Evolutionary conservation across 345 rosid species (phyloP).

Genomic region (Eucalyptus sp.): DNA sequence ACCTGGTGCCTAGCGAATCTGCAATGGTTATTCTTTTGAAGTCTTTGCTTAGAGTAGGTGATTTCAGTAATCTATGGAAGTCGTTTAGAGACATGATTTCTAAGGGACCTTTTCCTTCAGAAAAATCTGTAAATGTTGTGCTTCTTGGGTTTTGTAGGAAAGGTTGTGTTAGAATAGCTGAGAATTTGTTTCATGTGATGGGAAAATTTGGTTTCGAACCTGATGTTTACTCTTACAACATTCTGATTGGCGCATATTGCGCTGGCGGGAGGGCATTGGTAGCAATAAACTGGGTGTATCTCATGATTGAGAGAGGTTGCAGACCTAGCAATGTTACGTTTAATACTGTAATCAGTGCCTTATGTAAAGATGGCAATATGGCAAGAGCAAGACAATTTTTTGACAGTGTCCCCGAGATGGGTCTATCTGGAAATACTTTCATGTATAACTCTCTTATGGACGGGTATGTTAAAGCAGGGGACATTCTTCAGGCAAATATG

Average conservation of each 20-base stretch:
- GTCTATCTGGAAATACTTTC: constrained; percentile 29
- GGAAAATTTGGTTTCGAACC: constrained; percentile 36
- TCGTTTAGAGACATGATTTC: constrained; percentile 45
- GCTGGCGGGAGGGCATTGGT: constrained; percentile 18
- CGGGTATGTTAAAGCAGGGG: constrained; percentile 62
- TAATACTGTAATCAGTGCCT: constrained; percentile 36
- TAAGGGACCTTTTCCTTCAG: constrained; percentile 42
- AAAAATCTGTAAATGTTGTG: constrained; percentile 26
- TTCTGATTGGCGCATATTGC: constrained; percentile 49
- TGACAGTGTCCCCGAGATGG: constrained; percentile 26
- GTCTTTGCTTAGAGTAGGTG: constrained; percentile 49
- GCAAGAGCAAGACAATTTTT: constrained; percentile 38
- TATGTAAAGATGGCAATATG: constrained; percentile 50
- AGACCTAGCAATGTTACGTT: constrained; percentile 37
- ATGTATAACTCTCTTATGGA: constrained; percentile 48
- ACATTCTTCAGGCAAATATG: constrained; percentile 35
- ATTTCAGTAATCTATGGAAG: constrained; percentile 53
- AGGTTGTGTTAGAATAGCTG: constrained; percentile 26
- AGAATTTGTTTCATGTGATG: constrained; percentile 54
- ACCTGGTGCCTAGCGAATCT: constrained; percentile 38
- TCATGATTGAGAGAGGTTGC: constrained; percentile 47
- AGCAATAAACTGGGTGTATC: constrained; percentile 32
- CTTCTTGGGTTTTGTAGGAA: constrained; percentile 54
- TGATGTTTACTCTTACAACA: constrained; percentile 48
- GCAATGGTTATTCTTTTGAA: constrained; percentile 41